These are phyloP conservation scores for Chaetomiaceae sp. DNA, from an alignment of 2,329 filamentous ascomycete species.

Conservation along the genomic window DNA sequence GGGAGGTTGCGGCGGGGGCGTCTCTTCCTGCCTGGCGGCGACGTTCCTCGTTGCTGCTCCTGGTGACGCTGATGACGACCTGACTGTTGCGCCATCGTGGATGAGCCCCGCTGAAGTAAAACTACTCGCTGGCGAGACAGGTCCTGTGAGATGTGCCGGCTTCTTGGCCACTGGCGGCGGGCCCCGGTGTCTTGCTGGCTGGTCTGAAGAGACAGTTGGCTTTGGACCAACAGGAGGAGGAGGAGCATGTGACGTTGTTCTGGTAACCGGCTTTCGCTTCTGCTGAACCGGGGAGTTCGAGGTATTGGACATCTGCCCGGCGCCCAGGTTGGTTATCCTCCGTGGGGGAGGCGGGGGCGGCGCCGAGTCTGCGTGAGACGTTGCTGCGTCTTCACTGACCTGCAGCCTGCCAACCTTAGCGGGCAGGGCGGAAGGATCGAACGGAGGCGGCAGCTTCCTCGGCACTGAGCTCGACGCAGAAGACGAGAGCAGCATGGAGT, in stretches of 20 bases:
- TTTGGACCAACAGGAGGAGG: conserved; percentile 30
- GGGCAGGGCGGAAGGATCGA: conserved; percentile 44
- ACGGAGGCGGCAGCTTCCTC: conserved; percentile 50
- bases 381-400: conserved; percentile 38
- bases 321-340: conserved; percentile 33
- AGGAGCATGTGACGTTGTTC: conserved; percentile 27
- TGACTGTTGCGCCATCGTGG: conserved; percentile 11
- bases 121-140: conserved; percentile 30
- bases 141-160: conserved; percentile 49
- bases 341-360: conserved; percentile 37
- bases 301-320: conserved; percentile 3
- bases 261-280: conserved; percentile 22
- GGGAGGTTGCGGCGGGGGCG: conserved; percentile 17
- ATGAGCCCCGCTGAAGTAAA: conserved; percentile 4
- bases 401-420: conserved; percentile 43
- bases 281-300: conserved; percentile 7
- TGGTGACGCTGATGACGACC: conserved; percentile 10
- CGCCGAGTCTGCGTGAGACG: conserved; percentile 19
- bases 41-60: conserved; percentile 9
- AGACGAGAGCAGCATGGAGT: conserved; percentile 44
- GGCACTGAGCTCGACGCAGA: conserved; percentile 43
- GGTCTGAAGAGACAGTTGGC: conserved; percentile 36
- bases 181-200: conserved; percentile 38
- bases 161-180: conserved; percentile 61
- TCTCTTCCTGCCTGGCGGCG: background rate